phyloP scores from a whole-genome alignment of 441 rosid species.

The Monsonia emarginata region DNA sequence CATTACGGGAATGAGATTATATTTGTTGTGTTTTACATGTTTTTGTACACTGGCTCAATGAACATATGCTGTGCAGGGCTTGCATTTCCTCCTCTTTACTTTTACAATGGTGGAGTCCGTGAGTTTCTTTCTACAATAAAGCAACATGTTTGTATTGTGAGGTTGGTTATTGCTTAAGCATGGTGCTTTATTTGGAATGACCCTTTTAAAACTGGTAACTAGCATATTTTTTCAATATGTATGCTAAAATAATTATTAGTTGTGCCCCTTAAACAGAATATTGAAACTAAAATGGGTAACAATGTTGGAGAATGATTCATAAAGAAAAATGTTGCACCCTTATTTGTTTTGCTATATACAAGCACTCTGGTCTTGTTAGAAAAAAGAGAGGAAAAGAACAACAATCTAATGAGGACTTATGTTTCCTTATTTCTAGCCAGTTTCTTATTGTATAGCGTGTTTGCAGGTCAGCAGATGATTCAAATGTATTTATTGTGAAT shows the following conservation, averaged over 20 bases:
- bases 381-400: not conserved
- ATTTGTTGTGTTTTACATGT: not conserved
- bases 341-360: not conserved
- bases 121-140: constrained; percentile 78
- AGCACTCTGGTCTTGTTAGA: not conserved
- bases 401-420: not conserved
- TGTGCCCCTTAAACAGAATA: not conserved
- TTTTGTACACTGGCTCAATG: constrained; percentile 13
- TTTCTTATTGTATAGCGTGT: constrained; percentile 17
- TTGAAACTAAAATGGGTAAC: not conserved
- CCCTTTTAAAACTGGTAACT: not conserved
- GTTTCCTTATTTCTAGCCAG: constrained; percentile 15
- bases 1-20: no score
- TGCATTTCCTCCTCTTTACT: constrained; percentile 86
- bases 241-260: no score
- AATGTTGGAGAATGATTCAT: not conserved
- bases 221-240: constrained; percentile 3
- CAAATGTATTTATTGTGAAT: constrained; percentile 78
- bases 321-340: not conserved
- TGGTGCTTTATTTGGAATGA: not conserved
- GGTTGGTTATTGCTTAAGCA: constrained; percentile 37
- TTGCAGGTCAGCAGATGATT: constrained; percentile 82
- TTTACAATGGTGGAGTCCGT: constrained; percentile 89
- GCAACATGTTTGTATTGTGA: constrained; percentile 75
- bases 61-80: constrained; percentile 54